Percentiles rank a stretch among this genome's conserved stretches.
Evolutionary conservation across 2,329 filamentous ascomycete genomes (phyloP).

Genomic region (Emergomyces africanus): DNA sequence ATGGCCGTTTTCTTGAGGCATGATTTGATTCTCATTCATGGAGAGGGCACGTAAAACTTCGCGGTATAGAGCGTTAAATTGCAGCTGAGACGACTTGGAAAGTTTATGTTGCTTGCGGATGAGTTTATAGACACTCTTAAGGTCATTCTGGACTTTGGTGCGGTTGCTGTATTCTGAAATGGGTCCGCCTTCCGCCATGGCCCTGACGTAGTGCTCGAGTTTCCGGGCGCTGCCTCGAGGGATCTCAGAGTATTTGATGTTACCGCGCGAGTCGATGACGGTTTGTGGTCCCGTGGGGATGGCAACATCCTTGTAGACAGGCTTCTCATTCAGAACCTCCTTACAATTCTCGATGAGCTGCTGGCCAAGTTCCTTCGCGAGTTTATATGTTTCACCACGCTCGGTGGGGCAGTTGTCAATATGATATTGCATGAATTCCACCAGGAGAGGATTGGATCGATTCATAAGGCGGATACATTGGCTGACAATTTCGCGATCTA

Average conservation of each 20-base stretch:
- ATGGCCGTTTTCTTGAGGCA: slow-evolving; percentile 67
- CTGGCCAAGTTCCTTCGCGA: slow-evolving; percentile 88
- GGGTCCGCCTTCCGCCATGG: slow-evolving; percentile 97
- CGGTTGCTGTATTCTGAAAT: slow-evolving; percentile 98
- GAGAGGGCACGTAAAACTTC: slow-evolving; percentile 87
- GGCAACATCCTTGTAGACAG: slow-evolving; percentile 92
- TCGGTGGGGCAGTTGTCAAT: slow-evolving; percentile 98
- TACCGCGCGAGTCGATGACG: slow-evolving; percentile 81
- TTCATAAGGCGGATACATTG: slow-evolving; percentile 99
- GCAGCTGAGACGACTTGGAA: slow-evolving; percentile 87
- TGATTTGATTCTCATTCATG: slow-evolving; percentile 98
- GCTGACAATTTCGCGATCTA: slow-evolving; percentile 96
- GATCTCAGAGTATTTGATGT: slow-evolving; percentile 81
- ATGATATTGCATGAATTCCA: slow-evolving; percentile 99
- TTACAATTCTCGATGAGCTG: slow-evolving; percentile 97
- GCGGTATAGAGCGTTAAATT: slow-evolving; percentile 90
- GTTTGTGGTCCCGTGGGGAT: slow-evolving; percentile 86
- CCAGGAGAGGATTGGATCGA: slow-evolving; percentile 83
- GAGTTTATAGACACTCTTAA: slow-evolving; percentile 91
- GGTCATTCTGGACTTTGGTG: slow-evolving; percentile 93
- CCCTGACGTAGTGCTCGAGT: slow-evolving; percentile 93
- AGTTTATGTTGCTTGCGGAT: slow-evolving; percentile 98
- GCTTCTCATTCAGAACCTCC: slow-evolving; percentile 70
- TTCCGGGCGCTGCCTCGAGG: slow-evolving; percentile 84
- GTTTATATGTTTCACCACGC: slow-evolving; percentile 89